Evolutionary conservation across 345 rosid genomes (phyloP), one percentile per base, ranked within the genome.

Genomic region (Corymbia maculata): DNA sequence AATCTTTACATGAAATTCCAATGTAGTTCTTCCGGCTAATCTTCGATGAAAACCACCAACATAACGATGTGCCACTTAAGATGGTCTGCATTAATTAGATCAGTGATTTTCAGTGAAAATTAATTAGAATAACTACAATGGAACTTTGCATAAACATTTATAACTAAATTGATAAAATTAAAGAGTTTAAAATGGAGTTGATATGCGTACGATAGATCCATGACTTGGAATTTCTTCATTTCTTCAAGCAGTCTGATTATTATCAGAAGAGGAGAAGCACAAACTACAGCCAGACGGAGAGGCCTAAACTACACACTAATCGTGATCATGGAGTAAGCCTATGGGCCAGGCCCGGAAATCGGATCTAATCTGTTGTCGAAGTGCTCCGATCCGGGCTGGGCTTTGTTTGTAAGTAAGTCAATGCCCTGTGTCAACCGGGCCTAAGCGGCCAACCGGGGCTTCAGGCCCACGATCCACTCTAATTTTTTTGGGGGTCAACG

Each of bases 101-200:
- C 15, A 61, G 30, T 4, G 2, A 61, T 61, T 26, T 61, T 26
- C 26, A 36, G 0, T 6, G 68, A 61, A 61, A 61, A 61, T 61
- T 26, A 7, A 61, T 61, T 0, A 61, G 0, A 61, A 61, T 13
- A 36, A 26, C 0, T 1, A 2, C 30, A 61, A 26, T 61, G 16
- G 0, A 61, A 28, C 11, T 61, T 26, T 4, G 68, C 0, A 0
- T 0, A 28, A 61, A 61, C 0, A 1, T 2, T 61, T 61, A 26
- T 26, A 1, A 64, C n/a, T 13, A 30, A n/a, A 64, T 14, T 7
- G 21, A 0, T n/a, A 64, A 64, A 64, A 7, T 7, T 64, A 1
- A 64, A 64, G 14, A 64, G 4, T 64, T 64, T 13, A 64, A 12
- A 6, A 64, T 7, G 14, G 42, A n/a, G n/a, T 64, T 13, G 0